Conservation (phyloP, 2,329 filamentous ascomycete genomes). For the Volutella citrinella region DNA sequence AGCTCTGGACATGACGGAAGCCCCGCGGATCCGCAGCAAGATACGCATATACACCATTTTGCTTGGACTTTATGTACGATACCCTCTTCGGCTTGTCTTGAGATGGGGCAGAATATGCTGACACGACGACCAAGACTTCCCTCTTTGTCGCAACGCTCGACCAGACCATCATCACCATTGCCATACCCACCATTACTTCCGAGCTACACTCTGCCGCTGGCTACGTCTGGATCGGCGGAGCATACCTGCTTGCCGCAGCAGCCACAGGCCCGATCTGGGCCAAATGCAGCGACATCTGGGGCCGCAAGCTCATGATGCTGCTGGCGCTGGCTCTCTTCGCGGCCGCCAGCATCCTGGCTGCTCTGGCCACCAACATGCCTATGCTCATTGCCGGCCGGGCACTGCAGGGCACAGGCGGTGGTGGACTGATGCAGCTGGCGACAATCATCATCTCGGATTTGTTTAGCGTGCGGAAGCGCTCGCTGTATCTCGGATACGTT, state of each 20-base stretch:
- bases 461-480: conserved; percentile 31
- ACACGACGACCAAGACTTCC: neutral
- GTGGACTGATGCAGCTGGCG: conserved; percentile 3
- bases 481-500: conserved; percentile 56
- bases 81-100: neutral
- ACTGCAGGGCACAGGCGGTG: conserved; percentile 4
- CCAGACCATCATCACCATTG: conserved; percentile 5
- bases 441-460: conserved; percentile 8
- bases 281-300: conserved; percentile 8
- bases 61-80: conserved; percentile 5
- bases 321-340: conserved; percentile 2
- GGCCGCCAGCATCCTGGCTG: conserved; percentile 1
- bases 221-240: conserved; percentile 9
- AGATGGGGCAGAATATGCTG: neutral
- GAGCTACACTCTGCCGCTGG: conserved; percentile 4
- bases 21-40: conserved; percentile 1
- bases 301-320: conserved; percentile 9
- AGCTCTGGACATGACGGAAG: conserved; percentile 1
- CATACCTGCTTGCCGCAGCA: conserved; percentile 7
- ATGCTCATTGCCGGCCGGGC: conserved; percentile 8
- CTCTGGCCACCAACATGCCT: conserved; percentile 1
- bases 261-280: conserved; percentile 6
- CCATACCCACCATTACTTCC: conserved; percentile 6
- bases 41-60: conserved; percentile 5
- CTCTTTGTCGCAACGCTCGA: conserved; percentile 5